Base-by-base conservation (phyloP, 2,329 filamentous ascomycete genomes). In the Sporothrix brunneoviolacea region DNA sequence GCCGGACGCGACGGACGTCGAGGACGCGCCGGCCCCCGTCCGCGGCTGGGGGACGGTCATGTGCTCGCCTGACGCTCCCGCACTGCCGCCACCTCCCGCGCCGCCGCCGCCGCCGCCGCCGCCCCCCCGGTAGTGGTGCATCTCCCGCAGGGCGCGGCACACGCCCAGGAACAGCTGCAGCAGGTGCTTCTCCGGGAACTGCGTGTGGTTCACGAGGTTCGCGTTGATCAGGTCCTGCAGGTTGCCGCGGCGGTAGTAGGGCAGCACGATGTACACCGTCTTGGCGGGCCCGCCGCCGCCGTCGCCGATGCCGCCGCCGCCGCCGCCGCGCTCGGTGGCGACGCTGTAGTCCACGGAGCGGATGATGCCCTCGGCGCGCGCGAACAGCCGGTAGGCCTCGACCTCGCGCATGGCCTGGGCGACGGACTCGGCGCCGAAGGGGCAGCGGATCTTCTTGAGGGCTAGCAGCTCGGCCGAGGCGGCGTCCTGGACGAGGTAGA, bases 201-300 rank as follows among this genome's bases (percentile, higher is more conserved):
- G 79, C 33, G 87, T 88, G 65, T 95, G 89, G 68, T 97, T 97
- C 68, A 98, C 91, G 49, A 97, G 74, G 69, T 98, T 98, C 57
- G 93, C 91, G 68, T 98, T 98, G 74, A 98, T 97, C 64, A 94
- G 86, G 70, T 98, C 93, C 71, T 98, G 93, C 33, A 98, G 77
- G 67, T 98, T 98, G 13, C 93, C 93, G 58, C 91, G 79, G 61
- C 90, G 78, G 72, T 96, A 98, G 73, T 97, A 98, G 12, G 93
- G 93, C 18, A 98, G 77, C 38, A 98, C 75, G 55, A 98, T 93
- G 68, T 98, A 98, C 48, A 97, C 93, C 0, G 91, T 97, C 73
- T 97, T 97, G 55, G 84, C 80, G 41, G 81, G 80, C 1, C 83
- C 76, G 60, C 57, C 60, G 40, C 55, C 74, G 59, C 64, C 65